These are phyloP conservation scores for Gossypium australe DNA, from an alignment of 345 rosid genomes.

Conservation along the genomic window DNA sequence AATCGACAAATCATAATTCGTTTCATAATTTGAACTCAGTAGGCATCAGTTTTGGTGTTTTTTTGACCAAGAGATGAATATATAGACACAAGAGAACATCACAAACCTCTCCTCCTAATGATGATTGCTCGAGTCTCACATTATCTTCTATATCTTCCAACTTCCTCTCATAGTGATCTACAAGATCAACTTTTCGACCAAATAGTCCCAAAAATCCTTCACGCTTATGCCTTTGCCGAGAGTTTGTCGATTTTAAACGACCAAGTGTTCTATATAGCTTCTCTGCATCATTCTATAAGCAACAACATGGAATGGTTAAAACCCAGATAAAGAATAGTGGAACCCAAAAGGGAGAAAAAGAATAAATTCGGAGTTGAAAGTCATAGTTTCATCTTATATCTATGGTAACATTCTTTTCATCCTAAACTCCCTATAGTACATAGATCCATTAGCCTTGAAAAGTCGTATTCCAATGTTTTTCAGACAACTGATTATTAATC, in stretches of 20 bases:
- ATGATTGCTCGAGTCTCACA: slow-evolving; percentile 51
- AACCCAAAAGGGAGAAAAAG: slow-evolving; percentile 5
- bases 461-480: neutral
- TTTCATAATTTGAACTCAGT: neutral
- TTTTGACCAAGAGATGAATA: neutral
- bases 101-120: slow-evolving; percentile 57
- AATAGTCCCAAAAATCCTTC: slow-evolving; percentile 70
- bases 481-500: neutral
- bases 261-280: slow-evolving; percentile 55
- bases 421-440: neutral
- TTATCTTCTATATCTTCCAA: slow-evolving; percentile 58
- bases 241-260: slow-evolving; percentile 37
- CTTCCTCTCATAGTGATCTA: slow-evolving; percentile 58
- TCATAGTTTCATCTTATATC: neutral
- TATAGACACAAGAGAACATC: neutral
- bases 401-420: neutral
- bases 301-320: slow-evolving; percentile 11
- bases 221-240: slow-evolving; percentile 35
- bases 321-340: neutral
- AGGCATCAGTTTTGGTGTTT: neutral
- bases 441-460: slow-evolving; percentile 1
- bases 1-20: neutral
- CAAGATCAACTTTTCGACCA: slow-evolving; percentile 56
- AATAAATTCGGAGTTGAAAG: slow-evolving; percentile 7
- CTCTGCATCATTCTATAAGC: slow-evolving; percentile 55